Conservation (phyloP, 176 grass and related monocot species). For the Lolium perenne region DNA sequence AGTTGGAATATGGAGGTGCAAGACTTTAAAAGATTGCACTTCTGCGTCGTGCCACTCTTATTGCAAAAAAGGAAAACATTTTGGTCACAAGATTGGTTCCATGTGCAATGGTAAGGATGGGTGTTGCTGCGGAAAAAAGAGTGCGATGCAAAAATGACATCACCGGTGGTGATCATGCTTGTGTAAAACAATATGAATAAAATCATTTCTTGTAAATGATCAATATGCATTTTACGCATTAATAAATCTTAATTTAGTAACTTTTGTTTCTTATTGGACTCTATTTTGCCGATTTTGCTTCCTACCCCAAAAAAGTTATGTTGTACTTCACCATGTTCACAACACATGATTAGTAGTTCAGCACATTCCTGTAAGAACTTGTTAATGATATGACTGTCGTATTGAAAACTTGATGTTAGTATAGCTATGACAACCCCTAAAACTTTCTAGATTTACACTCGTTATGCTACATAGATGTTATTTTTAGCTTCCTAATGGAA, state of each 20-base stretch:
- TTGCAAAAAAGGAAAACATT: not conserved
- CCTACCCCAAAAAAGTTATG: not conserved
- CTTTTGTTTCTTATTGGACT: not conserved
- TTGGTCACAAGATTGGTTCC: not conserved
- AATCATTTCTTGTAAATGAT: not conserved
- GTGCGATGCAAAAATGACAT: not conserved
- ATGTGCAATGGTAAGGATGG: not conserved
- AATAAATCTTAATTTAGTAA: not conserved
- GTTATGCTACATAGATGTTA: too few relatives aligned
- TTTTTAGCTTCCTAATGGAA: too few relatives aligned
- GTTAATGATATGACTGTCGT: too few relatives aligned
- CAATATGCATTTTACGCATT: not conserved
- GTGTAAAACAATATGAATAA: not conserved
- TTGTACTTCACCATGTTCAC: not conserved
- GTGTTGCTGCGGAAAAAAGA: not conserved
- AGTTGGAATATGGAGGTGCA: not conserved
- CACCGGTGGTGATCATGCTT: not conserved
- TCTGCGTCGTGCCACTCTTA: not conserved
- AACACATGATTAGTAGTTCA: too few relatives aligned
- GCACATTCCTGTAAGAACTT: too few relatives aligned
- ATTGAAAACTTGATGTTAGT: too few relatives aligned
- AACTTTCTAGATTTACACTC: too few relatives aligned
- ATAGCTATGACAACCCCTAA: too few relatives aligned
- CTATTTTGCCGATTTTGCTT: not conserved
- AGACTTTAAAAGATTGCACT: not conserved